A percentile compares a stretch with the other conserved stretches of the same genome.
Evolutionary conservation across 441 rosid species (phyloP).

Genomic region (Gossypium gossypioides): DNA sequence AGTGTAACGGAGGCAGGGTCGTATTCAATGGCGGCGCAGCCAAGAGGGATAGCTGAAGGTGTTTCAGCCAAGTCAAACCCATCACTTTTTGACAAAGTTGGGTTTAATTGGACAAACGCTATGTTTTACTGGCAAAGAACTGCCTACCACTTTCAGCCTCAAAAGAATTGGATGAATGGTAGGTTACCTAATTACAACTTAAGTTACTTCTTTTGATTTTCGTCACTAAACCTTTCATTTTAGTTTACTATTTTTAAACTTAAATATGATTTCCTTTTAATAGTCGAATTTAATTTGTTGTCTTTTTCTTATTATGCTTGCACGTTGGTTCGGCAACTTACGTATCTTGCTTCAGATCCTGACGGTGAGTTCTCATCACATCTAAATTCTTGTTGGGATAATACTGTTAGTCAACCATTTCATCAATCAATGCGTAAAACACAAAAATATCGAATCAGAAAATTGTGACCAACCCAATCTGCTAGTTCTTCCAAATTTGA

Average conservation of each 20-base stretch:
- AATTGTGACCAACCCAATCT: too few relatives aligned
- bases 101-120: constrained; percentile 62
- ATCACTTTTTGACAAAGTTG: constrained; percentile 16
- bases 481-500: too few relatives aligned
- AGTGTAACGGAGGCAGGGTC: not conserved
- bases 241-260: not conserved
- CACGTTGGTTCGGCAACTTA: constrained; percentile 16
- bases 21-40: constrained; percentile 2
- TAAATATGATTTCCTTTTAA: not conserved
- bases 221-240: too few relatives aligned
- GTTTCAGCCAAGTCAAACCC: constrained; percentile 73
- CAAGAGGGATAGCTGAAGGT: constrained; percentile 50
- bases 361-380: constrained; percentile 40
- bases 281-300: constrained; percentile 3
- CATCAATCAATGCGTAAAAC: too few relatives aligned
- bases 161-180: constrained; percentile 89
- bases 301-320: not conserved
- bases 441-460: too few relatives aligned
- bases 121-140: constrained; percentile 72
- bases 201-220: too few relatives aligned
- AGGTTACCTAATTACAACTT: constrained; percentile 9
- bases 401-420: not conserved
- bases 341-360: constrained; percentile 53
- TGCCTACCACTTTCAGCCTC: constrained; percentile 73
- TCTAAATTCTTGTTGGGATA: not conserved